Evolutionary conservation across 2,329 filamentous ascomycete species (phyloP), one percentile per base, ranked within the genome.

Genomic region (Aspergillus fischeri): DNA sequence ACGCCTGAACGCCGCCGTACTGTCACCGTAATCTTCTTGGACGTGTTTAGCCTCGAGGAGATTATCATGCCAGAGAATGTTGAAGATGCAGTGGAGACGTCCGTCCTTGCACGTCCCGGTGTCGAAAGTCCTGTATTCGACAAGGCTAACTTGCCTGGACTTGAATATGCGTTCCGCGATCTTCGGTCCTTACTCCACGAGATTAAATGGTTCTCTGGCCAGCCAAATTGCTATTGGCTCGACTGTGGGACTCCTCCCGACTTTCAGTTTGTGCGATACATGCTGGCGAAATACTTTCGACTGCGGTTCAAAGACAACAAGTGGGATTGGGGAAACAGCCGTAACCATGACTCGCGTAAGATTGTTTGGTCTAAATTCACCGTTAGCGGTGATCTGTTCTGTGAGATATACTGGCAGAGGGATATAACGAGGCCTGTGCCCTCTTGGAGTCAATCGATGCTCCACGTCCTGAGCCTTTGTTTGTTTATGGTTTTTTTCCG

Each of bases 271-370:
- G 48, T 35, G 1, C 49, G 55, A 25, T 51, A 59, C 35, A 53
- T 59, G 57, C 41, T 56, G 14, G 47, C 50, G 1, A 53, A 51
- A 38, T 59, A 53, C 20, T 56, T 56, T 17, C 35, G 47, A 17
- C n/a, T 59, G 4, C 28, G 51, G 20, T 51, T 59, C 11, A 44
- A 21, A 44, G 41, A 10, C 10, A 4, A 44, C 41, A 21, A n/a
- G 1, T 44, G 17, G n/a, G n/a, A 21, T 21, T 9, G 20, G 17
- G 41, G 2, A 14, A 20, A 10, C 8, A n/a, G 2, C 17, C 41
- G 5, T 9, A 8, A 20, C 41, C 9, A 42, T 7, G 38, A 20
- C 28, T 7, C 8, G 28, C 28, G 1, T 29, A 29, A 1, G 1
- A 4, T 7, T 2, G 17, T n/a, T 6, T 42, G 17, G 17, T 9